Percentiles rank a stretch among this genome's conserved stretches.
phyloP scores from a whole-genome alignment of 163 green algal species.

The Scenedesmus sp. region DNA sequence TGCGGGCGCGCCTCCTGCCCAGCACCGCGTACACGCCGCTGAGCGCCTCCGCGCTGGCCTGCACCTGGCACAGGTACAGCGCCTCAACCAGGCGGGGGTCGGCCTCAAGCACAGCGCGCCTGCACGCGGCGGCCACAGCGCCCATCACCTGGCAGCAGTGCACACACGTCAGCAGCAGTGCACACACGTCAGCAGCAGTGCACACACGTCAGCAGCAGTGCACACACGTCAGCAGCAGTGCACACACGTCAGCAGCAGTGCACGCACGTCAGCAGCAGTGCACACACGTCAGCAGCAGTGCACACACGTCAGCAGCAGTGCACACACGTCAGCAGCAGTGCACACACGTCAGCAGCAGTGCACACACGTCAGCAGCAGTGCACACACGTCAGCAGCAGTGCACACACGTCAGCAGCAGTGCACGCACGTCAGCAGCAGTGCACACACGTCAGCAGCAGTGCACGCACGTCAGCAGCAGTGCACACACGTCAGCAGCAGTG shows the following conservation, averaged over 20 bases:
- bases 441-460: background rate
- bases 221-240: constrained; percentile 76
- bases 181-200: background rate
- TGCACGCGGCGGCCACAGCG: constrained; percentile 76
- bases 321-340: background rate
- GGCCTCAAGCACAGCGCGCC: constrained; percentile 84
- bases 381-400: constrained; percentile 76
- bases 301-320: background rate
- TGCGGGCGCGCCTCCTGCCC: constrained; percentile 78
- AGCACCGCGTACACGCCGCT: constrained; percentile 93
- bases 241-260: constrained; percentile 77
- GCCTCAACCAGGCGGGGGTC: constrained; percentile 94
- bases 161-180: background rate
- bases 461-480: background rate
- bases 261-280: background rate
- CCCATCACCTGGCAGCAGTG: constrained; percentile 79
- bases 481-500: background rate
- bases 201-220: too few relatives aligned
- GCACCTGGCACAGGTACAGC: constrained; percentile 92
- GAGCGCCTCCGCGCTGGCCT: constrained; percentile 62
- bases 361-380: too few relatives aligned
- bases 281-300: background rate
- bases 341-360: background rate
- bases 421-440: background rate
- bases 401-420: constrained; percentile 77